Percentiles rank a stretch among this genome's conserved stretches.
phyloP scores from a whole-genome alignment of 257 asterid species.

The Rhazya stricta region DNA sequence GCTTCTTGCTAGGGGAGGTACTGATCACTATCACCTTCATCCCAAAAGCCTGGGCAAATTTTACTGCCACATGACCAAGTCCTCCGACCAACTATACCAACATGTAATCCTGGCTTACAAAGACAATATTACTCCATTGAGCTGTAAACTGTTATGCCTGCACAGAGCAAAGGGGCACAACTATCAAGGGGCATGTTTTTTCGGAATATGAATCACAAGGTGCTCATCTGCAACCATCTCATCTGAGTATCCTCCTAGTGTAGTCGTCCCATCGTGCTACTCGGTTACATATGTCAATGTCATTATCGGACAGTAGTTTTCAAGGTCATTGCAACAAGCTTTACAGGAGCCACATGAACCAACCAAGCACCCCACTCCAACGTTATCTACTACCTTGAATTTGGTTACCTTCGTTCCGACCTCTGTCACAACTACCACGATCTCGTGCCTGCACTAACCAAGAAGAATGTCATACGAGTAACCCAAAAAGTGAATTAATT shows the following conservation, averaged over 20 bases:
- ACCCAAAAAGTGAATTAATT: background rate
- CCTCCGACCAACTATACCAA: background rate
- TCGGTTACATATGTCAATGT: conserved; percentile 24
- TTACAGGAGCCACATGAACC: conserved; percentile 43
- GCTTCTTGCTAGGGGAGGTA: background rate
- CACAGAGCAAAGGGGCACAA: background rate
- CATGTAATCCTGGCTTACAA: background rate
- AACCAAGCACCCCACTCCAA: conserved; percentile 41
- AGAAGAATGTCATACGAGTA: background rate
- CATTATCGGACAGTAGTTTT: conserved; percentile 37
- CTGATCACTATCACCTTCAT: background rate
- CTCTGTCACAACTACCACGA: conserved; percentile 43
- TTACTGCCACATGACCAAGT: background rate
- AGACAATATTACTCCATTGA: background rate
- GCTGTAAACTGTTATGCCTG: background rate
- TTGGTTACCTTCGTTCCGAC: conserved; percentile 37
- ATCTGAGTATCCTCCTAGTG: background rate
- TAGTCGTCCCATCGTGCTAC: background rate
- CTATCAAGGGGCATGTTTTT: background rate
- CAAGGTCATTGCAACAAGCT: conserved; percentile 33
- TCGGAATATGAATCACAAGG: no score
- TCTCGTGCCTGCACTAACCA: conserved; percentile 32
- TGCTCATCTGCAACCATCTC: background rate
- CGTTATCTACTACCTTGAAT: conserved; percentile 35
- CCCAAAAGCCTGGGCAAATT: background rate